Evolutionary conservation across 2,329 filamentous ascomycete genomes (phyloP), one percentile per base, ranked within the genome.

Genomic region (Paecilomyces dactylethromorphus): DNA sequence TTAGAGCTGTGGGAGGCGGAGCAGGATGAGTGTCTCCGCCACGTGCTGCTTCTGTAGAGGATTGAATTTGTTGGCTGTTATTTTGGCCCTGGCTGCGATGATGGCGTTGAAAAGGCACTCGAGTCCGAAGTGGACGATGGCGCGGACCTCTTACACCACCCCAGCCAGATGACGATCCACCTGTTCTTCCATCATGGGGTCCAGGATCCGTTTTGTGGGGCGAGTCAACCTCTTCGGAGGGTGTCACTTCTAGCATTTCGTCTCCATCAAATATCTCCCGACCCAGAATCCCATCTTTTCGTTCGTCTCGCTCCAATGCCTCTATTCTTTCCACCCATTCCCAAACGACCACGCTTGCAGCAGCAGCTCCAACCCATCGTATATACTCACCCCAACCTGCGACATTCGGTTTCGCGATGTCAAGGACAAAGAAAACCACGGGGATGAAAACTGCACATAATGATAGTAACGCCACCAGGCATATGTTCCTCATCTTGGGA

Each of bases 291-390:
- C 92, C 92, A 66, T 96, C 92, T 74, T 95, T 96, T 75, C 92
- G 91, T 72, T 96, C 92, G 72, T 96, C 92, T 65, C 92, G 85
- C 77, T 97, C 92, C 61, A 96, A 75, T 0, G 92, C 91, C 72
- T 97, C 92, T 54, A 97, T 97, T 26, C 92, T 84, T 74, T 97
- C 92, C 2, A 97, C 92, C 92, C 92, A 97, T 74, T 97, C 92
- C 92, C 92, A 97, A 1, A 97, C 92, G 22, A 96, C 90, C n/a
- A 96, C 92, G 75, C 91, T 96, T 29, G 92, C 92, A 1, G 92
- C 92, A 0, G 92, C 92, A 1, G 92, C 92, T 54, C 92, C 92
- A n/a, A 96, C 92, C 92, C 92, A 97, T 68, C 92, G 83, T 53
- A 96, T 92, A 69, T 96, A 97, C 69, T 96, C 92, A 69, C 92